A percentile compares a stretch with the other conserved stretches of the same genome.
Evolutionary conservation across 78 protist species (phyloP).

Genomic region (Corallochytrium limacisporum): DNA sequence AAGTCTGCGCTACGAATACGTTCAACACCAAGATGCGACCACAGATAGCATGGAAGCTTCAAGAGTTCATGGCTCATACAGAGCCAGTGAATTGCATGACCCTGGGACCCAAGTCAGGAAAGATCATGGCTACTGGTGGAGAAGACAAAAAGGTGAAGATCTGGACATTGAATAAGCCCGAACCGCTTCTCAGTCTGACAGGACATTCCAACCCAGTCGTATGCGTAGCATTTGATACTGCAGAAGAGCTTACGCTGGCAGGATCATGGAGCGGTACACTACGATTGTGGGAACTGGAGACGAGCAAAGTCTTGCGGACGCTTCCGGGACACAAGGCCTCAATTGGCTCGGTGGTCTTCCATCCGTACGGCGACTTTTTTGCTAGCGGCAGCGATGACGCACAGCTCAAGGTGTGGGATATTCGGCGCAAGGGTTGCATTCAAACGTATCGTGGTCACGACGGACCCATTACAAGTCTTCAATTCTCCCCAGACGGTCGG

Average conservation of each 20-base stretch:
- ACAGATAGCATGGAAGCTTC: too few species aligned
- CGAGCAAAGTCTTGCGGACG: neutral
- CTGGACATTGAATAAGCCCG: neutral
- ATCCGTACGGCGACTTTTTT: conserved; percentile 44
- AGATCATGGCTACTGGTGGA: too few species aligned
- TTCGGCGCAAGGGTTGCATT: conserved; percentile 18
- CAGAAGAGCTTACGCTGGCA: conserved; percentile 12
- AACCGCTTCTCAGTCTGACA: too few species aligned
- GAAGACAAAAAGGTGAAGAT: neutral
- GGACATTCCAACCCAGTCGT: conserved; percentile 16
- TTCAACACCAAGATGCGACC: too few species aligned
- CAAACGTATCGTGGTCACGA: conserved; percentile 36
- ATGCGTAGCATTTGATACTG: conserved; percentile 1
- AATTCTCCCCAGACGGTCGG: conserved; percentile 46
- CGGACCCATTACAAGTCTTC: too few species aligned
- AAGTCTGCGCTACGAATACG: too few species aligned
- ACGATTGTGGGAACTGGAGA: conserved; percentile 48
- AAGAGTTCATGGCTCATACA: too few species aligned
- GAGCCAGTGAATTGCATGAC: too few species aligned
- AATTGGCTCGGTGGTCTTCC: conserved; percentile 24
- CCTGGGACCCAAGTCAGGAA: too few species aligned
- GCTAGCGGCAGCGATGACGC: conserved; percentile 30
- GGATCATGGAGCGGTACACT: conserved; percentile 32
- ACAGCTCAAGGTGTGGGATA: conserved; percentile 29
- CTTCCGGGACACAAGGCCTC: conserved; percentile 30